These are phyloP conservation scores for Lagenaria siceraria DNA, from an alignment of 306 rosid species.

Conservation along the genomic window DNA sequence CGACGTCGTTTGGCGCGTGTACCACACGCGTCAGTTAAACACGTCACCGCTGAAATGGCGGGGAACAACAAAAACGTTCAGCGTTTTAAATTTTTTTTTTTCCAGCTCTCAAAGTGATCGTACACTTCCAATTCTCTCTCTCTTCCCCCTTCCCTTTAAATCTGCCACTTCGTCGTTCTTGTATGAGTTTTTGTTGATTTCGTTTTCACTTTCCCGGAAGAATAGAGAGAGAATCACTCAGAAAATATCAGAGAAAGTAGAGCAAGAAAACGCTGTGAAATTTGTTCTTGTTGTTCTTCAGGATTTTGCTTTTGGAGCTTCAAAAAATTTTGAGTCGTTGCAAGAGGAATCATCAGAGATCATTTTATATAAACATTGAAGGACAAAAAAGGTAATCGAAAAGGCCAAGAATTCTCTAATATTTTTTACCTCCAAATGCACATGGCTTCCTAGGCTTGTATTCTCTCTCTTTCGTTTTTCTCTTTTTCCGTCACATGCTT, in stretches of 20 bases:
- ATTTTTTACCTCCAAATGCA: slow-evolving; percentile 77
- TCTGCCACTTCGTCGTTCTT: neutral
- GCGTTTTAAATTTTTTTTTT: neutral
- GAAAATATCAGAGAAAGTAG: neutral
- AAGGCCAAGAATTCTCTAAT: slow-evolving; percentile 40
- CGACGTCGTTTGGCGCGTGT: neutral
- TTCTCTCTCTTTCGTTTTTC: slow-evolving; percentile 40
- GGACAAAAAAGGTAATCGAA: slow-evolving; percentile 10
- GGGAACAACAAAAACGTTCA: slow-evolving; percentile 8
- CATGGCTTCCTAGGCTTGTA: slow-evolving; percentile 88
- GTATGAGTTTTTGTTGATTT: neutral
- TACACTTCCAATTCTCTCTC: neutral
- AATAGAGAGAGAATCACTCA: neutral
- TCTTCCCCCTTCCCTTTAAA: neutral
- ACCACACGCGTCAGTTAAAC: neutral
- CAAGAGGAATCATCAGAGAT: neutral
- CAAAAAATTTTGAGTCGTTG: neutral
- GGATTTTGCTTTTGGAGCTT: slow-evolving; percentile 6
- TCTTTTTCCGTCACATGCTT: slow-evolving; percentile 15
- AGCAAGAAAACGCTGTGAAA: slow-evolving; percentile 3
- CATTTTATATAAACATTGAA: neutral
- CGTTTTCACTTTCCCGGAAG: neutral
- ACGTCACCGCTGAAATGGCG: slow-evolving; percentile 9
- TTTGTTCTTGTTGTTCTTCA: slow-evolving; percentile 5
- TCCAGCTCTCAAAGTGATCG: slow-evolving; percentile 7